Evolutionary conservation across 768 basidiomycete species (phyloP), one percentile per base, ranked within the genome.

Genomic region (Lepiota venenata): DNA sequence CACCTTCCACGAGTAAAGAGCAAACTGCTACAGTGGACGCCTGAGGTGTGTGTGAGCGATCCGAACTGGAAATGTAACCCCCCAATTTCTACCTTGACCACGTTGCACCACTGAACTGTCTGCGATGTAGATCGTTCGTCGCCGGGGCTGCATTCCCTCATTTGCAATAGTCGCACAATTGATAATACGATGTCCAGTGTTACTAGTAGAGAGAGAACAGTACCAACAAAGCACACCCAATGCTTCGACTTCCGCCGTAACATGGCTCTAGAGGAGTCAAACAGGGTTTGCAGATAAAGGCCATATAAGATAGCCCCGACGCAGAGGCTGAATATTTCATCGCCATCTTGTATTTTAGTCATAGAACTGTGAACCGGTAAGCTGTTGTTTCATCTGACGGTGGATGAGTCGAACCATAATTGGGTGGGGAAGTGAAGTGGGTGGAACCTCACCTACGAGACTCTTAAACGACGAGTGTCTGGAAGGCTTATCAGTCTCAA

Each of bases 301-400:
- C 41, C 50, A 16, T 44, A 51, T 5, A 51, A 29, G n/a, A 43
- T 20, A 3, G 27, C 40, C 4, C 12, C 41, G 18, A 43, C 4
- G 7, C 40, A 51, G 50, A 51, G 27, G 21, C 50, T 15, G 18
- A 43, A 35, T 35, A 51, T 21, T 51, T 29, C 50, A 51, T 51
- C 50, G 50, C 50, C 15, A 20, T n/a, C 29, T 29, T 42, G 29
- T 12, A 43, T 44, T 10, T 47, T 11, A 11, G 16, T 18, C 46
- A 47, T 47, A 32, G 32, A 16, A 15, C 18, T 43, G 43, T 32
- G 16, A 22, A 14, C 35, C 36, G 6, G 40, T 42, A 18, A 50
- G 41, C 40, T 14, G 32, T 9, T 3, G 12, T 8, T 40, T 40
- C 40, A 51, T 43, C 41, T 42, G 42, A 18, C 25, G 29, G 10